Conservation (phyloP, 1,284 basidiomycete species). For the Butyriboletus appendiculatus region DNA sequence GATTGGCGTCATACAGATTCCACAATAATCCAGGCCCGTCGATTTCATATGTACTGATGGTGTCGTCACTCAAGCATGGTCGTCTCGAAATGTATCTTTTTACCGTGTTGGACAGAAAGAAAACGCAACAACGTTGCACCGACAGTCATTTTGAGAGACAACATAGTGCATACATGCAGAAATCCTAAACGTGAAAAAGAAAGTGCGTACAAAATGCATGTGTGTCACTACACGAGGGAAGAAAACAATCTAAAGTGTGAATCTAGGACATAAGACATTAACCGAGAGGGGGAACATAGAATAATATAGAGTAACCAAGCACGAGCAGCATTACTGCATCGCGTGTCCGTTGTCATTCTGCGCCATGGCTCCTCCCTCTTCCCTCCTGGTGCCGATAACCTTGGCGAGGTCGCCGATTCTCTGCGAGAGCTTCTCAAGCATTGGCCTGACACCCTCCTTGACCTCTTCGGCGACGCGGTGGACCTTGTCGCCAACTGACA, state of each 20-base stretch:
- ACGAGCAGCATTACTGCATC: conserved; percentile 4
- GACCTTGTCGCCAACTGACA: conserved; percentile 62
- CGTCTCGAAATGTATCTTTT: conserved; percentile 2
- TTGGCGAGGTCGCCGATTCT: conserved; percentile 28
- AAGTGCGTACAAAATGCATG: conserved; percentile 25
- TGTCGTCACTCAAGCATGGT: conserved; percentile 4
- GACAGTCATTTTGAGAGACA: conserved; percentile 6
- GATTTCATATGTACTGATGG: conserved; percentile 7
- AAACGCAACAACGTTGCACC: not conserved
- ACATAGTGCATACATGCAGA: conserved; percentile 18
- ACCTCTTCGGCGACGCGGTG: conserved; percentile 57
- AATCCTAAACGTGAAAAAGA: conserved; percentile 9
- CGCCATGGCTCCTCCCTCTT: conserved; percentile 15
- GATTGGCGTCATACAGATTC: not conserved
- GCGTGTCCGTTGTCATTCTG: conserved; percentile 17
- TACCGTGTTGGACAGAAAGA: not conserved
- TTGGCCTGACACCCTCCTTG: conserved; percentile 54
- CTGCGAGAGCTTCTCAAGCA: conserved; percentile 46
- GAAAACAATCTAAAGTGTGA: conserved; percentile 28
- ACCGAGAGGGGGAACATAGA: conserved; percentile 10
- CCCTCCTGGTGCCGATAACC: conserved; percentile 30
- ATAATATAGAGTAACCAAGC: conserved; percentile 4
- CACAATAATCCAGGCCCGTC: not conserved
- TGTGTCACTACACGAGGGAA: conserved; percentile 13
- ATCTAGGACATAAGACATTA: conserved; percentile 30